Evolutionary conservation across 441 rosid species (phyloP).

Genomic region (Hura crepitans): DNA sequence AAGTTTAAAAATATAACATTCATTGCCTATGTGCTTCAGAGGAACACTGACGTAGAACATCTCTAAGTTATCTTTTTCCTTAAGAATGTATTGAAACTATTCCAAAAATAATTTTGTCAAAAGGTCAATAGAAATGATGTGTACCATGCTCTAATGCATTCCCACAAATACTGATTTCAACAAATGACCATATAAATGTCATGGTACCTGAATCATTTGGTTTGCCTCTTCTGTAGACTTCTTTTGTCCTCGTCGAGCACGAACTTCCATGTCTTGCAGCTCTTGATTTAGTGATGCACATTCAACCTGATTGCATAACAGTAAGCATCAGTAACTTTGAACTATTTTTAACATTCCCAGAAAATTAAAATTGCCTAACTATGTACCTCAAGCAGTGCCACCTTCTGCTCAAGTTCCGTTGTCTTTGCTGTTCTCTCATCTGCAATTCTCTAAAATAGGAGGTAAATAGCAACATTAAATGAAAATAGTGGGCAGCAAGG

Average conservation of each 20-base stretch:
- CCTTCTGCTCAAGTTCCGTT: conserved; percentile 88
- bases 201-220: conserved; percentile 80
- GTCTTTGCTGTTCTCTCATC: conserved; percentile 90
- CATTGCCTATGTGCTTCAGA: neutral
- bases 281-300: conserved; percentile 88
- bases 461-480: conserved; percentile 21
- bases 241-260: conserved; percentile 85
- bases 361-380: conserved; percentile 12
- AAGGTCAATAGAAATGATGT: neutral
- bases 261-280: conserved; percentile 89
- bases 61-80: neutral
- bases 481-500: neutral
- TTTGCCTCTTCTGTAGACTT: conserved; percentile 87
- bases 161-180: neutral
- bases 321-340: conserved; percentile 17
- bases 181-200: neutral
- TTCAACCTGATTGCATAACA: conserved; percentile 59
- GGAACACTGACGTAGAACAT: neutral
- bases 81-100: neutral
- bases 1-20: neutral
- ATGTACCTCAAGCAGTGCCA: conserved; percentile 87
- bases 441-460: conserved; percentile 63
- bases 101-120: neutral
- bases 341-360: neutral
- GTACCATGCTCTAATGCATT: neutral